Evolutionary conservation across 805 yeast genomes (phyloP).

Genomic region (Zygotorulaspora chibaensis): DNA sequence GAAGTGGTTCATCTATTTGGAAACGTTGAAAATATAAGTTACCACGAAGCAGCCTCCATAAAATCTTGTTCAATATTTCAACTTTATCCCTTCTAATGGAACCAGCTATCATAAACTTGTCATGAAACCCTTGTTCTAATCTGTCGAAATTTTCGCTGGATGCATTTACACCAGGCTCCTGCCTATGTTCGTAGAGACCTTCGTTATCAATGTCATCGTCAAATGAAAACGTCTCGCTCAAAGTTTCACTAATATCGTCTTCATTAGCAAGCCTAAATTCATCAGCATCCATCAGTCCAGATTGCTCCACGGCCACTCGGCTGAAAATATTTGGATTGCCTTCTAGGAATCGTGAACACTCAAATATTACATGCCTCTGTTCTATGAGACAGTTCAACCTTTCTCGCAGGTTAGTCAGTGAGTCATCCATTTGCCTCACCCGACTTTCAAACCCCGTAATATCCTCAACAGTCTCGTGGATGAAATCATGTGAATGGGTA

Average conservation of each 20-base stretch:
- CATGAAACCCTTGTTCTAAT: slow-evolving; percentile 38
- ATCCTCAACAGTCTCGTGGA: slow-evolving; percentile 59
- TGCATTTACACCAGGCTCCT: slow-evolving; percentile 1
- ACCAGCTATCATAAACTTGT: slow-evolving; percentile 51
- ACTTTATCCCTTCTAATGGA: slow-evolving; percentile 72
- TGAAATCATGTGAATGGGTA: slow-evolving; percentile 34
- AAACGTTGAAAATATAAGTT: slow-evolving; percentile 73
- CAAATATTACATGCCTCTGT: slow-evolving; percentile 56
- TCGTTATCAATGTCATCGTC: slow-evolving; percentile 16
- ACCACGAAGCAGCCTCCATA: slow-evolving; percentile 93
- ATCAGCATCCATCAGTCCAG: slow-evolving; percentile 19
- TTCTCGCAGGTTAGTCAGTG: slow-evolving; percentile 55
- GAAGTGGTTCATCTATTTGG: slow-evolving; percentile 65
- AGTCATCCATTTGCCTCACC: slow-evolving; percentile 64
- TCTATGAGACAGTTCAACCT: slow-evolving; percentile 68
- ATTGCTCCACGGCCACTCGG: slow-evolving; percentile 21
- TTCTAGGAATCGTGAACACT: slow-evolving; percentile 47
- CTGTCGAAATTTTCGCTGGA: slow-evolving; percentile 35
- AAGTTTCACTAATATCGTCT: slow-evolving; percentile 22
- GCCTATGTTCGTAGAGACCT: slow-evolving; percentile 9
- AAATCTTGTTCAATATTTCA: slow-evolving; percentile 67
- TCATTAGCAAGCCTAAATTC: slow-evolving; percentile 20
- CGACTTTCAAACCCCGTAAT: slow-evolving; percentile 68
- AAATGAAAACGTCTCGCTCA: slow-evolving; percentile 29
- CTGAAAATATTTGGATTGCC: slow-evolving; percentile 34